Base-by-base conservation (phyloP, 768 basidiomycete genomes). In the Crucibulum laeve region DNA sequence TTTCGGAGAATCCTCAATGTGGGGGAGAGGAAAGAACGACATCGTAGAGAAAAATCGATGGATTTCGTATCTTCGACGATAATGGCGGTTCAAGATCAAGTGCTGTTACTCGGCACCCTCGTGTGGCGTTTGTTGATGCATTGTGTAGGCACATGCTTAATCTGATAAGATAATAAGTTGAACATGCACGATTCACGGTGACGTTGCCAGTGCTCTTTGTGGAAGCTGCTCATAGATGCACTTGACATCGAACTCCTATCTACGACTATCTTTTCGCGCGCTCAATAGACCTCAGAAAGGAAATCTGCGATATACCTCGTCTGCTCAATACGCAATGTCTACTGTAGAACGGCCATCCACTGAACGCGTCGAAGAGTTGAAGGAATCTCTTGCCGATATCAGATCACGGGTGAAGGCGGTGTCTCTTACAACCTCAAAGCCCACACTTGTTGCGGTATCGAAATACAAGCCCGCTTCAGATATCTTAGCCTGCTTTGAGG, bases 401-500 rank as follows among this genome's bases (percentile, higher is more conserved):
- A 64, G 67, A 30, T 57, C 59, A 7, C 73, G 79, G 26, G 72
- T 88, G 25, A 53, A 64, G 23, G 52, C 57, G 2, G 57, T 62
- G n/a, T 53, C 65, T 26, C 42, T 55, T 24, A 49, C 60, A 38
- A 53, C 58, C 10, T 32, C 61, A 36, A 5, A 48, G 6, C 60
- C 71, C 15, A 69, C 60, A 7, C 60, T 97, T 10, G 84, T 97
- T 14, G 91, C 94, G 3, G 93, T 97, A 4, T 95, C 92, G 8
- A 98, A 98, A 65, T 79, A 84, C 57, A 97, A 97, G 60, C 90
- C 95, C 4, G 77, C 85, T 3, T 79, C 82, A 6, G 95, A 98
- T 62, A 82, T 98, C 47, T 69, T 82, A 21, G 86, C 85, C 7
- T 88, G 91, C 51, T 90, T 88, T 57, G 74, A 87, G 39, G 71